phyloP scores from a whole-genome alignment of 2,329 filamentous ascomycete genomes.

The Fusarium burgessii region DNA sequence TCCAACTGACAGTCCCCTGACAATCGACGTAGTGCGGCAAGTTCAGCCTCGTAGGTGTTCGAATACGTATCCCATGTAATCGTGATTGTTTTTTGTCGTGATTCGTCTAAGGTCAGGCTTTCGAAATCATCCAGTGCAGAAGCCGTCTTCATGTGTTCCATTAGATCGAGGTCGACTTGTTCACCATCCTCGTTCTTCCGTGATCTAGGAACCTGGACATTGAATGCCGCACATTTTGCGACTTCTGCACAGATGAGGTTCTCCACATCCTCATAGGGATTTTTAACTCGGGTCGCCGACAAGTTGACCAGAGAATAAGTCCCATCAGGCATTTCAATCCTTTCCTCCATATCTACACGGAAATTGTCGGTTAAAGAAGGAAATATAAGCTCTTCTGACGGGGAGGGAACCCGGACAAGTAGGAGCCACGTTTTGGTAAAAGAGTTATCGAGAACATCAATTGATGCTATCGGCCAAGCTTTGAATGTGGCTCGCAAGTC shows the following conservation, averaged over 20 bases:
- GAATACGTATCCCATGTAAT: conserved; percentile 48
- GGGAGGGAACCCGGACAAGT: conserved; percentile 44
- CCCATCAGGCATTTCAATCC: conserved; percentile 35
- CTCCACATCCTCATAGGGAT: conserved; percentile 48
- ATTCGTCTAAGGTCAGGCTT: conserved; percentile 28
- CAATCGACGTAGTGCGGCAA: conserved; percentile 48
- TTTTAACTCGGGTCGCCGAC: conserved; percentile 43
- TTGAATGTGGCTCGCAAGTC: conserved; percentile 34
- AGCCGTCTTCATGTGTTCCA: conserved; percentile 74
- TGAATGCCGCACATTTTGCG: conserved; percentile 49
- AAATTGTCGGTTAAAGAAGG: conserved; percentile 48
- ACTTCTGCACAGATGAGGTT: conserved; percentile 10
- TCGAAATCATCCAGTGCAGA: conserved; percentile 48
- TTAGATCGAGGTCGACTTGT: conserved; percentile 59
- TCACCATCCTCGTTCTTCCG: conserved; percentile 43
- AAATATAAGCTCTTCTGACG: conserved; percentile 39
- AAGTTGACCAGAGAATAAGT: conserved; percentile 46
- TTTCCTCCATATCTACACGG: conserved; percentile 43
- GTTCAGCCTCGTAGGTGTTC: conserved; percentile 50
- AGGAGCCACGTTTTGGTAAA: conserved; percentile 51
- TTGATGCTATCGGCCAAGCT: conserved; percentile 49
- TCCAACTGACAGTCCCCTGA: conserved; percentile 35
- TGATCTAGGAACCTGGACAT: conserved; percentile 51
- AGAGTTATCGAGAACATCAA: conserved; percentile 46
- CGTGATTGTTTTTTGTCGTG: conserved; percentile 37